Evolutionary conservation across 75 land plant species (phyloP).

Genomic region (Chamaecyparis obtusa): DNA sequence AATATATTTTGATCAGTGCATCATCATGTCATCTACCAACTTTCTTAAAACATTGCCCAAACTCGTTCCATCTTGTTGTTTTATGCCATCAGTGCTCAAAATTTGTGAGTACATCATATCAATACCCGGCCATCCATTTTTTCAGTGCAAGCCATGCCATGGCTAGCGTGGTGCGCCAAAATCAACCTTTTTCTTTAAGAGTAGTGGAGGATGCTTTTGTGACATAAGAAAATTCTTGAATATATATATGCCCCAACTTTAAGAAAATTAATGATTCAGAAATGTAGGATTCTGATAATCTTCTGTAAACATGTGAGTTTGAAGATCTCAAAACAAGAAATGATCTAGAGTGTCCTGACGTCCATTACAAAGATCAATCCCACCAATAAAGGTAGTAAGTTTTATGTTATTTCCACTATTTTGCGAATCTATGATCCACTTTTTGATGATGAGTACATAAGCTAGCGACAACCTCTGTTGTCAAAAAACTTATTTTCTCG

Average conservation of each 20-base stretch:
- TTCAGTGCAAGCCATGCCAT: slow-evolving; percentile 93
- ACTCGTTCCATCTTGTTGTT: slow-evolving; percentile 44
- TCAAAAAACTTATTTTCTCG: no score
- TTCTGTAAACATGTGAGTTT: slow-evolving; percentile 55
- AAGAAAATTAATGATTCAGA: no score
- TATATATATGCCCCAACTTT: no score
- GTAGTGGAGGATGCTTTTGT: no score
- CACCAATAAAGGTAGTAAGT: slow-evolving; percentile 81
- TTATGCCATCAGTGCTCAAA: slow-evolving; percentile 92
- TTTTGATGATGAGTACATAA: slow-evolving; percentile 95
- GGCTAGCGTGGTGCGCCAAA: slow-evolving; percentile 76
- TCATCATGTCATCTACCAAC: slow-evolving; percentile 61
- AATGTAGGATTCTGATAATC: slow-evolving; percentile 89
- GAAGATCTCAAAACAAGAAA: slow-evolving; percentile 63
- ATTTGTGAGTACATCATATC: slow-evolving; percentile 77
- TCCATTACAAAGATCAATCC: slow-evolving; percentile 92
- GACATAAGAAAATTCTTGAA: no score
- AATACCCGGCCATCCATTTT: slow-evolving; percentile 89
- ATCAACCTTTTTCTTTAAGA: slow-evolving; percentile 10
- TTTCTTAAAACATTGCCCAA: slow-evolving; percentile 46
- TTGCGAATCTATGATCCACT: slow-evolving; percentile 77
- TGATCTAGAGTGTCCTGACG: slow-evolving; percentile 93
- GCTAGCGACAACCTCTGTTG: slow-evolving; percentile 95
- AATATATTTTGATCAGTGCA: slow-evolving; percentile 57
- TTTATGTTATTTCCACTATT: slow-evolving; percentile 64